A percentile compares a stretch with the other conserved stretches of the same genome.
Evolutionary conservation across 257 asterid species (phyloP).

Genomic region (Solanum sitiens): DNA sequence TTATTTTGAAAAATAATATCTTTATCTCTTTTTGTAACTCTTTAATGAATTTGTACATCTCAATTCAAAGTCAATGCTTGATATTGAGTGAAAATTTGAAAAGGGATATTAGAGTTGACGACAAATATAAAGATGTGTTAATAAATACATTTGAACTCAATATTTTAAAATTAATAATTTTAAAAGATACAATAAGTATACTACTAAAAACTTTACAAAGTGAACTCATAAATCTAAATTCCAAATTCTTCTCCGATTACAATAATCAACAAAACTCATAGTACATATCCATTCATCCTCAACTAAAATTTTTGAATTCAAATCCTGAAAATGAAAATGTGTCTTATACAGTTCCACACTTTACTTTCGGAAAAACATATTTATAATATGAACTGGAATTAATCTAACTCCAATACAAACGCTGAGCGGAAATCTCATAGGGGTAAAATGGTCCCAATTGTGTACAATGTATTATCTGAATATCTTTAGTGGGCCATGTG

Average conservation of each 20-base stretch:
- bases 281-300: not conserved
- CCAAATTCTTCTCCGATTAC: accelerated
- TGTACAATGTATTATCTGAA: conserved; percentile 14
- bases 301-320: not conserved
- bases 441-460: not conserved
- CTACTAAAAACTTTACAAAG: not conserved
- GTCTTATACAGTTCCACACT: not conserved
- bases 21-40: not conserved
- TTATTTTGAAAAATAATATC: too few relatives aligned
- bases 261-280: not conserved
- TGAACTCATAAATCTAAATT: not conserved
- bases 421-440: not conserved
- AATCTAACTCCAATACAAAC: not conserved
- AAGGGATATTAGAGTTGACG: not conserved
- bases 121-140: not conserved
- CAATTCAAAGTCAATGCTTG: not conserved
- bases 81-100: not conserved
- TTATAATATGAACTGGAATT: not conserved
- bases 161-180: too few relatives aligned
- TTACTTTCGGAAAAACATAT: not conserved
- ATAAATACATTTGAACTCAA: not conserved
- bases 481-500: conserved; percentile 10
- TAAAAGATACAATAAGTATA: too few relatives aligned
- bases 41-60: not conserved
- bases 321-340: not conserved